Percentiles rank a stretch among this genome's conserved stretches.
Evolutionary conservation across 306 rosid species (phyloP).

Genomic region (Cucumis cinereus): DNA sequence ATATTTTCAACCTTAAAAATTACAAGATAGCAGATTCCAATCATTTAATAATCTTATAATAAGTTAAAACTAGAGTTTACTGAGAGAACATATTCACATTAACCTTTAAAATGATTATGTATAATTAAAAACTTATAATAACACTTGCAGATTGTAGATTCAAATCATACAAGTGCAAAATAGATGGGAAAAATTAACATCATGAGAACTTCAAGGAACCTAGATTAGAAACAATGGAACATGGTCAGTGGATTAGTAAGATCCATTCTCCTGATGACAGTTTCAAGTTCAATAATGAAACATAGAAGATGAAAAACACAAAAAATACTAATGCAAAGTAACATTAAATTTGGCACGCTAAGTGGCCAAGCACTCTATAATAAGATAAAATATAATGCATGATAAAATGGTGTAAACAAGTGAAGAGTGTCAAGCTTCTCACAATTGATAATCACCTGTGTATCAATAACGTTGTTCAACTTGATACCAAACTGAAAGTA

Average conservation of each 20-base stretch:
- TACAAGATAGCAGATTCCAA: not conserved
- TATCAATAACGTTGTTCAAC: slow-evolving; percentile 93
- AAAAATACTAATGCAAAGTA: not conserved
- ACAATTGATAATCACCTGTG: slow-evolving; percentile 58
- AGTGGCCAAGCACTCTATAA: not conserved
- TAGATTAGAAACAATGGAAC: not conserved
- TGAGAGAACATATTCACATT: not conserved
- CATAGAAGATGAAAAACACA: not conserved
- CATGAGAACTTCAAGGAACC: not conserved
- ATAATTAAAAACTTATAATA: not conserved
- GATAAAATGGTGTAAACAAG: not conserved
- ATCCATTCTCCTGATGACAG: not conserved
- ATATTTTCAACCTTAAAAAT: not conserved
- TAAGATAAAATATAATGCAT: not conserved
- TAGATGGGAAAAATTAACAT: not conserved
- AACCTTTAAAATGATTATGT: not conserved
- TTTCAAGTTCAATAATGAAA: not conserved
- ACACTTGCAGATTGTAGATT: not conserved
- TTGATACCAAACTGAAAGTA: slow-evolving; percentile 95
- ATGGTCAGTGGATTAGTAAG: not conserved
- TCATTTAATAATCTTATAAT: not conserved
- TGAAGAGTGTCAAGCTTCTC: not conserved
- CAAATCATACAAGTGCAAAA: not conserved
- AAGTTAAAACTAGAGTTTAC: not conserved
- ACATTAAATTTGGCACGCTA: not conserved